Base-by-base conservation (phyloP, 345 rosid species). In the Erodium maritimum region DNA sequence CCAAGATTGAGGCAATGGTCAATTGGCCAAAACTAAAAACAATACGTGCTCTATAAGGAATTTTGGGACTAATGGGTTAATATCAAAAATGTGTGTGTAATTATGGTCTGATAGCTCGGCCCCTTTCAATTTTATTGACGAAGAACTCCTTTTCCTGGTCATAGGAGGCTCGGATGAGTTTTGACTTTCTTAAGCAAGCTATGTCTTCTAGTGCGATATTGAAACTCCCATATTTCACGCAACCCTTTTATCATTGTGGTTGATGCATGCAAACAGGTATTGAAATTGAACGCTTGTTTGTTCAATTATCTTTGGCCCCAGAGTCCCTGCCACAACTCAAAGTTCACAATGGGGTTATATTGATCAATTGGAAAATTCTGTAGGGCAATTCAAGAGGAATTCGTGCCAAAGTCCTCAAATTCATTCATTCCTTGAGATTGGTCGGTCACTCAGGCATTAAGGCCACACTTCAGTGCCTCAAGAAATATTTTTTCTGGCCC, bases 51-150 rank as follows among this genome's bases (percentile, higher is more conserved):
- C 16, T 56, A 34, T 13, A 34, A 21, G 11, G 34, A 16, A 21
- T 56, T 13, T n/a, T 21, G 21, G 58, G 58, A n/a, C 19, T 56
- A 11, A 56, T 34, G 2, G 34, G 58, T 21, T 56, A 56, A 21
- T 56, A 56, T 21, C 34, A 11, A 1, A 56, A 56, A 56, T 56
- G 7, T 56, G 42, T 56, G 6, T 4, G 23, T 10, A 4, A 56
- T 56, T 56, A 22, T 21, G 22, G 58, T 5, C 5, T 17, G 6
- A 19, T 52, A 52, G 55, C 55, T 17, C 21, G 7, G 11, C 55
- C 55, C 5, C 21, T 52, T 16, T 6, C 13, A 6, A 8, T 6
- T 16, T 14, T 52, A 8, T 52, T 52, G n/a, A 16, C 5, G 12
- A 52, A 52, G 4, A 14, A 52, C 5, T 5, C 11, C 55, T 52